Conservation (phyloP, 2,329 filamentous ascomycete genomes). For the Triangularia verruculosa region DNA sequence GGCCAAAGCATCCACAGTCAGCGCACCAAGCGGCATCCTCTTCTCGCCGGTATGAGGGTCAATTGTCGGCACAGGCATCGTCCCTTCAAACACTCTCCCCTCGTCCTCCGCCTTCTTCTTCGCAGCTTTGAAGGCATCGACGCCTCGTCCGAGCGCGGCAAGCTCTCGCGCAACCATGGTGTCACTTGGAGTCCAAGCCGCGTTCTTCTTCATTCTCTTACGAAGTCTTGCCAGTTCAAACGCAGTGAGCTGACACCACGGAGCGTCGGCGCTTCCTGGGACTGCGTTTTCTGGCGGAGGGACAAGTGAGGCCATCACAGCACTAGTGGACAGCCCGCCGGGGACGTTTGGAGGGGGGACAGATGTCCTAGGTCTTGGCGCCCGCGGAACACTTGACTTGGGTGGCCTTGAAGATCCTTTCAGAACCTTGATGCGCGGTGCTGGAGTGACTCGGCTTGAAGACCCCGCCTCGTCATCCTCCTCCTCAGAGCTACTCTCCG, state of each 20-base stretch:
- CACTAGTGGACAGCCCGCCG: constrained; percentile 37
- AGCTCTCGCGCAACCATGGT: constrained; percentile 83
- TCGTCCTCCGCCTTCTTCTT: constrained; percentile 64
- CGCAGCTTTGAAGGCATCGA: constrained; percentile 59
- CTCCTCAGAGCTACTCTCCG: constrained; percentile 52
- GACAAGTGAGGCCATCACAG: constrained; percentile 43
- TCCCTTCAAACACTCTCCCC: constrained; percentile 57
- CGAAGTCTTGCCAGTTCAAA: constrained; percentile 67
- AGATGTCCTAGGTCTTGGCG: constrained; percentile 38
- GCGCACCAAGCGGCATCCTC: constrained; percentile 57
- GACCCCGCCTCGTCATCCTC: constrained; percentile 45
- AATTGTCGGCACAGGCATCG: constrained; percentile 41
- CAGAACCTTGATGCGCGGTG: constrained; percentile 48
- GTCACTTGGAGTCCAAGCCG: constrained; percentile 78
- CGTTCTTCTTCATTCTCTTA: constrained; percentile 91
- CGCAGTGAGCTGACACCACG: constrained; percentile 63
- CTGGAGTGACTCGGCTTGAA: constrained; percentile 35
- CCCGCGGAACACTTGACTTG: constrained; percentile 36
- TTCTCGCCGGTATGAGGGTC: constrained; percentile 50
- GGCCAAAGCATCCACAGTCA: constrained; percentile 54
- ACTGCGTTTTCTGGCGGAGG: constrained; percentile 60
- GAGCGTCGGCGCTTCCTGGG: constrained; percentile 57
- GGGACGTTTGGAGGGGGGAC: constrained; percentile 23
- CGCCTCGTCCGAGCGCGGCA: constrained; percentile 64
- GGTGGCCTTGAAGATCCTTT: constrained; percentile 27